Evolutionary conservation across 345 rosid species (phyloP), one percentile per base, ranked within the genome.

Genomic region (Hibiscus syriacus): DNA sequence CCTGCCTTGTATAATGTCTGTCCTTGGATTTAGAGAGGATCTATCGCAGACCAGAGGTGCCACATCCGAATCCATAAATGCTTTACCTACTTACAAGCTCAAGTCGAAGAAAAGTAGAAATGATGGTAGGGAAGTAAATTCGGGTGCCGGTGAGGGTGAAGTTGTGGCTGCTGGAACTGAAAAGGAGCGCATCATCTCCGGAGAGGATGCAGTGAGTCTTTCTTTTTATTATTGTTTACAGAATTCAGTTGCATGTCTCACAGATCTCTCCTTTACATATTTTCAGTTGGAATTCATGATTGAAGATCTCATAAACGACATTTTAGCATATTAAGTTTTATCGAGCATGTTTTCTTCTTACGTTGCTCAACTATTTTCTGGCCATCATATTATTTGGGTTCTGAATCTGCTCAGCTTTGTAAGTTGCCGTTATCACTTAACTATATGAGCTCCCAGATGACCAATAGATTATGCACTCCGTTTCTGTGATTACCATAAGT

Each of bases 151-250:
- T 64, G 98, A 94, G 69, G 97, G 96, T 66, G 98, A 97, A 41
- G 76, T 88, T n/a, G 88, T 94, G 70, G 99, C 92, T 68, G 90
- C 91, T 25, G 99, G 99, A 73, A 94, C 99, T 30, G 93, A 87
- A 29, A 88, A 79, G 55, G 99, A 94, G 38, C 95, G 88, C 34
- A 54, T 54, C 8, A 87, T 94, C 53, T 86, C 96, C 2, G 99
- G 93, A 75, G 99, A 91, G 74, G 99, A 94, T 52, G 96, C 99
- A 1, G 99, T 91, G 73, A 85, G 87, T 79, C 13, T 52, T 55
- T 30, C 64, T 68, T 55, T 68, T 65, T 23, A 49, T 52, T 27
- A 20, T 50, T 19, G 38, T 56, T 45, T 25, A 10, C 36, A 25
- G 6, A 11, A 60, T 12, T 36, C 13, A 11, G 1, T 20, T 16